Evolutionary conservation across 2,329 filamentous ascomycete genomes (phyloP).

Genomic region (Xylaria sp.): DNA sequence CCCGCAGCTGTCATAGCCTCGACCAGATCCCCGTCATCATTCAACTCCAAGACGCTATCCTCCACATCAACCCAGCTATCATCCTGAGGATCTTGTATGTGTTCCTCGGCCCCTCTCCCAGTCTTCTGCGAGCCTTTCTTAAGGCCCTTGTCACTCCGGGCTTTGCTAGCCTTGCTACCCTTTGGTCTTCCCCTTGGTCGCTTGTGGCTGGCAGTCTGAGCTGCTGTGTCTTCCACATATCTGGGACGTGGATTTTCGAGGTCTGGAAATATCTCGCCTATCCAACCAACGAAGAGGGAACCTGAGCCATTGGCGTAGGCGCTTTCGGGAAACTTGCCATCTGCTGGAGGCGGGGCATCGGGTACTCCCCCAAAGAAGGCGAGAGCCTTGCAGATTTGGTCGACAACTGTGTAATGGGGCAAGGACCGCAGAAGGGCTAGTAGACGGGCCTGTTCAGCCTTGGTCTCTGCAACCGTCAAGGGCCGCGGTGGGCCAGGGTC

Average conservation of each 20-base stretch:
- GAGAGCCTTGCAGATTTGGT: constrained; percentile 71
- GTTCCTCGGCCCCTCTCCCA: constrained; percentile 38
- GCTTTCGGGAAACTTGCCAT: constrained; percentile 66
- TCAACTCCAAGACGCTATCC: constrained; percentile 49
- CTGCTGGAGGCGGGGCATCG: constrained; percentile 61
- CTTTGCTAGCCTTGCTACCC: constrained; percentile 64
- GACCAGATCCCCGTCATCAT: constrained; percentile 47
- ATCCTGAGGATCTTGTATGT: constrained; percentile 48
- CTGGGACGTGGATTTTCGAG: constrained; percentile 47
- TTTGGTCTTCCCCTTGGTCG: constrained; percentile 66
- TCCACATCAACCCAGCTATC: constrained; percentile 61
- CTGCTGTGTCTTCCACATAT: constrained; percentile 34
- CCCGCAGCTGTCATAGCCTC: constrained; percentile 40
- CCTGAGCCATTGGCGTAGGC: constrained; percentile 67
- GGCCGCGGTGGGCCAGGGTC: constrained; percentile 42
- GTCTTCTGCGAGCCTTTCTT: constrained; percentile 56
- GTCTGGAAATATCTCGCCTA: constrained; percentile 71
- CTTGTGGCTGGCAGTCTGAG: constrained; percentile 49
- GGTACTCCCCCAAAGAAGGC: constrained; percentile 72
- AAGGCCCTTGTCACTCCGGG: constrained; percentile 61
- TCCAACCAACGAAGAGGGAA: constrained; percentile 69
- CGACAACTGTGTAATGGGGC: constrained; percentile 66
- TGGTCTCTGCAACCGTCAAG: constrained; percentile 61
- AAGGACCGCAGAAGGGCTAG: constrained; percentile 67
- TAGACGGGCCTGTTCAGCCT: constrained; percentile 69